phyloP scores from a whole-genome alignment of 768 basidiomycete species.

The Mycena galopus region DNA sequence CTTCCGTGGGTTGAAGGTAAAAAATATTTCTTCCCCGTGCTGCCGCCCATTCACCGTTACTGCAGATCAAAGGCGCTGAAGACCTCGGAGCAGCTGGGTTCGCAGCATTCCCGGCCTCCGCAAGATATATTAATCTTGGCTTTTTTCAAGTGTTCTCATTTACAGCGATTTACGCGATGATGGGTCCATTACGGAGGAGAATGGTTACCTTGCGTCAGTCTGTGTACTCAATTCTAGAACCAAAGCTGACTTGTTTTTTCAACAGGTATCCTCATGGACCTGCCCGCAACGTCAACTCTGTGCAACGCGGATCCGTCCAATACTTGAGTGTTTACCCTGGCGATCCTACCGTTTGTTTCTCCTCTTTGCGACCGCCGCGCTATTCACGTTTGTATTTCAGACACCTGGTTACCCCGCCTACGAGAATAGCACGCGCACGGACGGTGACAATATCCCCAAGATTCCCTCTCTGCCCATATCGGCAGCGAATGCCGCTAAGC shows the following conservation, averaged over 20 bases:
- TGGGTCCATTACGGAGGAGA: constrained; percentile 68
- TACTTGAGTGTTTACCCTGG: constrained; percentile 71
- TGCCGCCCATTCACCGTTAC: not conserved
- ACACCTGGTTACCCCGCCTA: constrained; percentile 75
- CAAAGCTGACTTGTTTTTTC: constrained; percentile 8
- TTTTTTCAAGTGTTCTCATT: constrained; percentile 57
- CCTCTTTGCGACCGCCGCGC: constrained; percentile 52
- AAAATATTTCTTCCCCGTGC: not conserved
- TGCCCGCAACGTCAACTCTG: constrained; percentile 70
- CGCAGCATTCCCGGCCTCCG: not conserved
- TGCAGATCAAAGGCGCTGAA: constrained; percentile 70
- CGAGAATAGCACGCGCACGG: constrained; percentile 68
- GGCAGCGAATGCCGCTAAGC: constrained; percentile 71
- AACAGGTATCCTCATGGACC: constrained; percentile 75
- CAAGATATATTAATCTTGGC: not conserved
- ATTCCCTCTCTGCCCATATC: constrained; percentile 78
- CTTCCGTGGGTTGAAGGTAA: constrained; percentile 79
- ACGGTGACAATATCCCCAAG: constrained; percentile 61
- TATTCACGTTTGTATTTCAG: constrained; percentile 42
- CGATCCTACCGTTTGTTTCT: constrained; percentile 44
- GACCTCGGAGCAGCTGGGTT: constrained; percentile 71
- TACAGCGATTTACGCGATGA: constrained; percentile 78
- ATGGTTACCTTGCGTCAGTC: constrained; percentile 65
- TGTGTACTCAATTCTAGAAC: not conserved
- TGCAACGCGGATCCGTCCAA: constrained; percentile 78